phyloP scores from a whole-genome alignment of 257 asterid genomes.

The Nicotiana knightiana region DNA sequence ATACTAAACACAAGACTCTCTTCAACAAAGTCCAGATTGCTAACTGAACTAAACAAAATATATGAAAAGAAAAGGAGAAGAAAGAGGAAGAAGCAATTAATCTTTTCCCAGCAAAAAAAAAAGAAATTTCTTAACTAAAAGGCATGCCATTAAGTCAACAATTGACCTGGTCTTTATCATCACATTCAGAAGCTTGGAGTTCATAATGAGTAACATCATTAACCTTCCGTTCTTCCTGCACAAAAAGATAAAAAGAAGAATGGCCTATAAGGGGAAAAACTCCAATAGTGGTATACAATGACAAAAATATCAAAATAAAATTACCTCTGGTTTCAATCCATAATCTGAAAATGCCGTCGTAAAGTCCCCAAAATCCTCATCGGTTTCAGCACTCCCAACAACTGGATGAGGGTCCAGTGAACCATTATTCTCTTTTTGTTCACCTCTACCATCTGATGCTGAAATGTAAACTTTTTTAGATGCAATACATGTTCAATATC shows the following conservation, averaged over 20 bases:
- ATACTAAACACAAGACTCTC: background rate
- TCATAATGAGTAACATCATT: constrained; percentile 15
- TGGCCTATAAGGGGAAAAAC: constrained; percentile 7
- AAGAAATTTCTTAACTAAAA: background rate
- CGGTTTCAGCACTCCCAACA: constrained; percentile 32
- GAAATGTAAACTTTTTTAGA: constrained; percentile 23
- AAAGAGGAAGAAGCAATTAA: background rate
- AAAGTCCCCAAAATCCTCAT: constrained; percentile 68
- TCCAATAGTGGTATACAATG: background rate
- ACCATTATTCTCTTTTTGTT: constrained; percentile 22
- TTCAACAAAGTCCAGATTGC: background rate
- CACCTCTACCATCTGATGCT: constrained; percentile 22
- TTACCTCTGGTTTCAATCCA: constrained; percentile 39
- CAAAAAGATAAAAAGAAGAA: constrained; percentile 6
- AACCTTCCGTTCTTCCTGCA: constrained; percentile 28
- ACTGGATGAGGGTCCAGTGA: constrained; percentile 19
- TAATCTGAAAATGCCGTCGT: constrained; percentile 42
- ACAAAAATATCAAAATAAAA: background rate
- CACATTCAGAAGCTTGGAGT: constrained; percentile 13
- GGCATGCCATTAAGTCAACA: background rate
- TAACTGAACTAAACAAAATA: background rate
- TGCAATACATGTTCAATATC: constrained; percentile 27
- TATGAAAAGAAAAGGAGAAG: background rate
- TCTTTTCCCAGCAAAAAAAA: background rate
- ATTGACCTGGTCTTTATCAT: constrained; percentile 26